Base-by-base conservation (phyloP, 2,329 filamentous ascomycete genomes). In the Epichloe amarillans region DNA sequence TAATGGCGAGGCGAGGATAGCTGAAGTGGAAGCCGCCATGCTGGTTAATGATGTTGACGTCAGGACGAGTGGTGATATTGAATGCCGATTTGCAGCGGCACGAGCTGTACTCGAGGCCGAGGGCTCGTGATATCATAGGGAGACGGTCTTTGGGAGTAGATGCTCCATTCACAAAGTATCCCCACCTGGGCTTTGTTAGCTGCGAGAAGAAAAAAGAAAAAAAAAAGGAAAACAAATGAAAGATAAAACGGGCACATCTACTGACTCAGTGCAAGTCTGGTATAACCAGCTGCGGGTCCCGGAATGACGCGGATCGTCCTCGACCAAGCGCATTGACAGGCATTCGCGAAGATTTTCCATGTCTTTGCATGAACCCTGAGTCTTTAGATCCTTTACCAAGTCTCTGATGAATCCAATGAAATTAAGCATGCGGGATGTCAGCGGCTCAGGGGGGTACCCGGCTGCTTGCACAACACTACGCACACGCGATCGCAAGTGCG, bases 111-210 rank as follows among this genome's bases (percentile, higher is more conserved):
- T 81, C 72, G 1, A 88, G 59, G 54, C 82, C 77, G 37, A 88
- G 71, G 3, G 80, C 72, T 14, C 88, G 82, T 1, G 87, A 91
- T 47, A 93, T 72, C 5, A 94, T 65, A 88, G 83, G 83, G 1
- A 83, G 74, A 50, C 81, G 74, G 52, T 77, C 69, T 0, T 69
- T 58, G 0, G 87, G 87, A 0, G 82, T 80, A 26, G 82, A 79
- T 4, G 79, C 82, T 46, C 88, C 87, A 0, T 84, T 88, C 56
- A 83, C 77, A 47, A 90, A 79, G 66, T 80, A 93, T 10, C 87
- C 88, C 86, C 86, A 93, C 74, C 80, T 77, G 14, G 45, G 3
- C 6, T 6, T n/a, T 38, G 33, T 52, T 47, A 47, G 49, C 17
- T 46, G n/a, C 17, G 23, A 14, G 3, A 6, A 46, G 23, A 12